Conservation (phyloP, 352 stramenopile genomes). For the Phytophthora cryptogea region DNA sequence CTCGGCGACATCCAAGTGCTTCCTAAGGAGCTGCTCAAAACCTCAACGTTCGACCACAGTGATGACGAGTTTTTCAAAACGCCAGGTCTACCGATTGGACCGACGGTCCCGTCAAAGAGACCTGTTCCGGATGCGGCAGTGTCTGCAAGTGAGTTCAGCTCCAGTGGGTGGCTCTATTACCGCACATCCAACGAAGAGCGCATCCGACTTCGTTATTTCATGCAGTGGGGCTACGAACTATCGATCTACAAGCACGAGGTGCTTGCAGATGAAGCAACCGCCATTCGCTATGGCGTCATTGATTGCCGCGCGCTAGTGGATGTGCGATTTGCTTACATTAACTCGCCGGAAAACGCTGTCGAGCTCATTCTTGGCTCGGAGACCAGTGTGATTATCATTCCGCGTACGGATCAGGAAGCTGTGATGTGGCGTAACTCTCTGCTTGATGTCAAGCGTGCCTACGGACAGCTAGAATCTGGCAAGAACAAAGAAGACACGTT, state of each 20-base stretch:
- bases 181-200: slow-evolving; percentile 83
- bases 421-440: slow-evolving; percentile 86
- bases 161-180: slow-evolving; percentile 87
- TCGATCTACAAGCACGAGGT: slow-evolving; percentile 92
- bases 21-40: slow-evolving; percentile 87
- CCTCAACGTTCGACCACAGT: slow-evolving; percentile 66
- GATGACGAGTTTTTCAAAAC: slow-evolving; percentile 45
- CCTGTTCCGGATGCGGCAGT: slow-evolving; percentile 18
- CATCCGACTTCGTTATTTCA: slow-evolving; percentile 84
- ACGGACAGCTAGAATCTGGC: slow-evolving; percentile 72
- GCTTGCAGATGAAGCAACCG: slow-evolving; percentile 68
- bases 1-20: slow-evolving; percentile 79
- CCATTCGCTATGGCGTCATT: slow-evolving; percentile 88
- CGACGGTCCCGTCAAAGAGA: slow-evolving; percentile 19
- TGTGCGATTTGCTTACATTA: slow-evolving; percentile 84
- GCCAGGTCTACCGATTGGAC: slow-evolving; percentile 28
- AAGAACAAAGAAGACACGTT: slow-evolving; percentile 80
- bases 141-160: slow-evolving; percentile 56
- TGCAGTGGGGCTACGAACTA: slow-evolving; percentile 87
- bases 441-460: slow-evolving; percentile 82
- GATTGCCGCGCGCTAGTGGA: slow-evolving; percentile 83
- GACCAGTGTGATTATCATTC: slow-evolving; percentile 85
- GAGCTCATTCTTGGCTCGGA: slow-evolving; percentile 78
- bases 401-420: slow-evolving; percentile 79
- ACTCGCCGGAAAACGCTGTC: slow-evolving; percentile 85